Evolutionary conservation across 2,329 filamentous ascomycete species (phyloP), one percentile per base, ranked within the genome.

Genomic region (Clonostachys rosea): DNA sequence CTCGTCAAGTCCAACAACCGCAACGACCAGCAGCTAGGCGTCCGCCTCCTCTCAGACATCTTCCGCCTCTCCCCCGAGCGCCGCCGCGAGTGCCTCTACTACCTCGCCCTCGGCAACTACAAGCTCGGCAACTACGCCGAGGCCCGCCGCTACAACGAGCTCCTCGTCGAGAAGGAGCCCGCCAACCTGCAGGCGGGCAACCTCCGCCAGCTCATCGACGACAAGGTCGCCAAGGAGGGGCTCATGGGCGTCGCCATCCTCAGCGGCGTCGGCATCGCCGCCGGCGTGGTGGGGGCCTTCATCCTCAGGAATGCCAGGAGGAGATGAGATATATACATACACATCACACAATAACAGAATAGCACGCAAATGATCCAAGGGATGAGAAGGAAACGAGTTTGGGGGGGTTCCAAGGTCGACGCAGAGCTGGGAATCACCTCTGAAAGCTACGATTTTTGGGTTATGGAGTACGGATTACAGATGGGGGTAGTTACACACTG

Each of bases 121-220:
- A 97, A 97, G 75, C 83, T 99, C 42, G 92, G 91, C 52, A 97
- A 96, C 77, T 99, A 96, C 68, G 91, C 86, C 51, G 94, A 99
- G 65, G 92, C 92, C 50, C 80, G 92, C 60, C 81, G 89, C 62
- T 97, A 97, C 72, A 99, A 99, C 67, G 92, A 97, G 62, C 77
- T 92, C 44, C 75, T 99, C 51, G 71, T 97, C 46, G 90, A 96
- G 52, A 86, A 92, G 65, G 94, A 99, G 71, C 90, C 91, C 9
- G 83, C 81, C 42, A 99, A 97, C 67, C 69, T 96, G 60, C 94
- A 99, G 70, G 91, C 92, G 24, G 78, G 84, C 47, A 95, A 95
- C 68, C 71, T 99, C 67, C 84, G 88, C 59, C 79, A 84, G 42
- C 73, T 97, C 64, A 95, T 99, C 59, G 92, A 99, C 66, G 92